These are phyloP conservation scores for Lachnellula cervina DNA, from an alignment of 2,329 filamentous ascomycete species.

Conservation along the genomic window DNA sequence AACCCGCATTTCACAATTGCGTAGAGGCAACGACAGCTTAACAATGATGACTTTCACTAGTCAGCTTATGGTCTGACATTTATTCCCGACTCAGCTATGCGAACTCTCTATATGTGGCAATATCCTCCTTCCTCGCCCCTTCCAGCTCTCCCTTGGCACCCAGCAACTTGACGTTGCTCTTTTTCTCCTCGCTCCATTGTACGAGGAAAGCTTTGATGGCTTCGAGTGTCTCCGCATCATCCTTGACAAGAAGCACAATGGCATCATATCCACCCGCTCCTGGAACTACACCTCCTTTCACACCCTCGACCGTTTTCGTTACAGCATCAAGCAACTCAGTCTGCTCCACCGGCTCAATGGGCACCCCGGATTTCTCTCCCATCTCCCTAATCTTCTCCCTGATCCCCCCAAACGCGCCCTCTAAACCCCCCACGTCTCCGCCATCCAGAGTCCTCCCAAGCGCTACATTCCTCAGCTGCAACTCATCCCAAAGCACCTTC, in stretches of 20 bases:
- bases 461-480: slow-evolving; percentile 70
- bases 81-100: no score
- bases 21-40: no score
- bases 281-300: slow-evolving; percentile 87
- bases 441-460: slow-evolving; percentile 60
- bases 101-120: slow-evolving; percentile 12
- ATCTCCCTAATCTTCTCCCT: slow-evolving; percentile 68
- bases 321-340: slow-evolving; percentile 78
- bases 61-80: no score
- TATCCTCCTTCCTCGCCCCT: slow-evolving; percentile 49
- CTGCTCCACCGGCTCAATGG: slow-evolving; percentile 85
- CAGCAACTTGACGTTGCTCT: slow-evolving; percentile 62
- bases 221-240: slow-evolving; percentile 60
- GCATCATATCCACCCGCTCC: slow-evolving; percentile 94
- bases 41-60: no score
- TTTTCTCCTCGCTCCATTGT: slow-evolving; percentile 58
- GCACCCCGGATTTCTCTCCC: slow-evolving; percentile 68
- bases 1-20: no score
- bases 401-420: slow-evolving; percentile 44
- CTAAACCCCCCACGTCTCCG: slow-evolving; percentile 40
- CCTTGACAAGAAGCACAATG: slow-evolving; percentile 71
- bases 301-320: slow-evolving; percentile 61
- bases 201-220: slow-evolving; percentile 58
- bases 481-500: slow-evolving; percentile 63
- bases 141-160: slow-evolving; percentile 69